These are phyloP conservation scores for Chamaecyparis obtusa DNA, from an alignment of 75 land plant species.

Conservation along the genomic window DNA sequence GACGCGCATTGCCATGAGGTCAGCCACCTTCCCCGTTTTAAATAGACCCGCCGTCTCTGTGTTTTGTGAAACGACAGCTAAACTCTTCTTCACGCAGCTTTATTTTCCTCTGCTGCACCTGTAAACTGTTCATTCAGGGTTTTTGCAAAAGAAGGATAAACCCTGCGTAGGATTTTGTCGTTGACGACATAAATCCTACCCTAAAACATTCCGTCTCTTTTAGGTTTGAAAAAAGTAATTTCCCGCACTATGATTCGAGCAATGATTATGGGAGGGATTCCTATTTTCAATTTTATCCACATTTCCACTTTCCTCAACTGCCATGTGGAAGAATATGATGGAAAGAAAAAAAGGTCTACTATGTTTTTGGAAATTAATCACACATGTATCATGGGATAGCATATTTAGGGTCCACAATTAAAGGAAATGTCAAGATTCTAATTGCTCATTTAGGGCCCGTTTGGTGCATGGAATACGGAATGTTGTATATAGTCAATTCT, in stretches of 20 bases:
- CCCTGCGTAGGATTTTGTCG: background rate
- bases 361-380: too few species aligned
- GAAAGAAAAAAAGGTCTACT: too few species aligned
- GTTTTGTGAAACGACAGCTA: background rate
- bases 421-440: too few species aligned
- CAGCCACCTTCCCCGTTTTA: background rate
- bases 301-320: too few species aligned
- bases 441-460: too few species aligned
- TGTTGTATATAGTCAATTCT: too few species aligned
- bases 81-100: background rate
- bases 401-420: too few species aligned
- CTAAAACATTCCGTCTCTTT: background rate
- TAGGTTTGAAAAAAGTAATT: background rate
- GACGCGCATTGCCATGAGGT: constrained; percentile 4
- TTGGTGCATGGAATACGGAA: too few species aligned
- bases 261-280: too few species aligned
- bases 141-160: background rate
- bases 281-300: too few species aligned
- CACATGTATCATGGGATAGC: too few species aligned
- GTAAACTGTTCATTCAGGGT: background rate
- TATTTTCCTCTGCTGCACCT: background rate
- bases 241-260: background rate
- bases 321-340: too few species aligned
- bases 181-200: background rate
- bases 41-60: background rate